A percentile compares a stretch with the other conserved stretches of the same genome.
phyloP scores from a whole-genome alignment of 345 rosid genomes.

The Mallotus nudiflorus region DNA sequence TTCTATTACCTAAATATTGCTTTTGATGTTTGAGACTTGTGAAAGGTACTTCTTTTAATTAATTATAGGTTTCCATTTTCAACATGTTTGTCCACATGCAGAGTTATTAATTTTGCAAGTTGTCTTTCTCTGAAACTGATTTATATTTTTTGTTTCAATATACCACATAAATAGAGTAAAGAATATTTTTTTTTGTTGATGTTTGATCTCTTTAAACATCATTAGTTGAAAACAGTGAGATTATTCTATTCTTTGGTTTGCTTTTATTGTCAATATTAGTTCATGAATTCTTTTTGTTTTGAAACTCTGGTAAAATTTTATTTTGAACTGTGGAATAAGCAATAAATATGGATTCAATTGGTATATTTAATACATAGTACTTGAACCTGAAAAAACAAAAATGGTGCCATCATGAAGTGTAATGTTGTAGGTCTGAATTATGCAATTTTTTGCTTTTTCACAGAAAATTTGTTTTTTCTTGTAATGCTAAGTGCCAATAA shows the following conservation, averaged over 20 bases:
- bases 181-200: constrained; percentile 10
- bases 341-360: background rate
- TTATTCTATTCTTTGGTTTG: background rate
- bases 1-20: constrained; percentile 4
- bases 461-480: background rate
- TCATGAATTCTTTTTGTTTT: background rate
- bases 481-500: background rate
- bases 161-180: constrained; percentile 1
- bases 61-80: constrained; percentile 26
- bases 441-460: background rate
- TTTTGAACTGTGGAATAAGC: background rate
- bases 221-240: too few relatives aligned
- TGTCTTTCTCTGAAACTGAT: constrained; percentile 11
- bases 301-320: background rate
- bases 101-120: constrained; percentile 29
- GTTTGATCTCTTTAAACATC: constrained; percentile 10
- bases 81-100: constrained; percentile 27
- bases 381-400: background rate
- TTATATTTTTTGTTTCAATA: background rate
- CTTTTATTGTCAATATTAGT: constrained; percentile 4
- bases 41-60: constrained; percentile 21
- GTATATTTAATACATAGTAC: background rate
- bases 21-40: constrained; percentile 18
- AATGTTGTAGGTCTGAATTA: background rate
- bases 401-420: background rate